Base-by-base conservation (phyloP, 2,329 filamentous ascomycete species). In the Talaromyces sp. region DNA sequence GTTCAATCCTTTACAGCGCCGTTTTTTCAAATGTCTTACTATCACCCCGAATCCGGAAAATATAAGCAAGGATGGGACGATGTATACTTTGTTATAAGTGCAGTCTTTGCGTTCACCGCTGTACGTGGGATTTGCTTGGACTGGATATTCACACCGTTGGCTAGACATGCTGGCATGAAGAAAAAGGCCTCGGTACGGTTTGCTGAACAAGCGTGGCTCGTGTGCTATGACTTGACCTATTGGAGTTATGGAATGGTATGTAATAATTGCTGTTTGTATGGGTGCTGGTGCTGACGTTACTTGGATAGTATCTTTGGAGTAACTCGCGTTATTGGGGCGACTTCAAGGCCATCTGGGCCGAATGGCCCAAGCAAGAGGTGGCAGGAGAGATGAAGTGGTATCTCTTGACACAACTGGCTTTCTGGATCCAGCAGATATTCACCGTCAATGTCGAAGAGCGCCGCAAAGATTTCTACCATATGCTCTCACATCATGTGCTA, bases 401-500 rank as follows among this genome's bases (percentile, higher is more conserved):
- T 79, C 91, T 96, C 73, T 84, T 99, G 37, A 89, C 89, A 14
- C 93, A 98, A 76, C 90, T 93, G 79, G 89, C 90, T 27, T 98
- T 97, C 78, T 97, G 92, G 90, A 79, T 97, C 57, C 94, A 98
- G 80, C 93, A 97, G 80, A 90, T 98, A 69, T 83, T 97, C 37
- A 92, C 97, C 65, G 92, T 98, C 76, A 90, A 97, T 79, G 93
- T 98, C 66, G 95, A 99, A 79, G 91, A 96, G 79, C 88, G 90
- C 69, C 87, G 95, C 73, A 98, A 98, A 81, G 95, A 99, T 73
- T 90, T 97, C 79, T 90, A 88, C 82, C 94, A 98, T 79, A 98
- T 98, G 95, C 88, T 98, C 70, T 89, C 88, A 19, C 95, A 98
- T 78, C 95, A 99, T 80, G 86, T 97, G 74, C 88, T 98, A 75